phyloP scores from a whole-genome alignment of 1,284 basidiomycete genomes.

The Xanthoconium separans region DNA sequence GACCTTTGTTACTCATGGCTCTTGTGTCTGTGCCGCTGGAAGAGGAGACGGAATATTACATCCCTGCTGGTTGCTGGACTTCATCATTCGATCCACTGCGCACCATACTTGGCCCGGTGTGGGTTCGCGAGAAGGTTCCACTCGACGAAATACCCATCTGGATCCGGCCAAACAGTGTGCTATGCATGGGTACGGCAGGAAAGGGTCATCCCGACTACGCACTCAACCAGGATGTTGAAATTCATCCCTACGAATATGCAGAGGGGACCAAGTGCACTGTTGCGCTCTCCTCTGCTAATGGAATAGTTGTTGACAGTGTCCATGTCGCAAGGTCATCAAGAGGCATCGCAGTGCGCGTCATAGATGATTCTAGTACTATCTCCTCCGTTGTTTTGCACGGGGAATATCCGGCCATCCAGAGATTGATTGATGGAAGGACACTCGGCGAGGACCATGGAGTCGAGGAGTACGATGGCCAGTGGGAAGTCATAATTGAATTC shows the following conservation, averaged over 20 bases:
- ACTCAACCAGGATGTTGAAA: constrained; percentile 36
- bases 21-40: too few species aligned
- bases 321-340: constrained; percentile 10
- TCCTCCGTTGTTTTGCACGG: constrained; percentile 13
- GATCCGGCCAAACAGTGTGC: too few species aligned
- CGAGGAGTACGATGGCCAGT: constrained; percentile 2
- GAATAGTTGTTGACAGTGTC: background rate
- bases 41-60: too few species aligned
- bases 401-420: background rate
- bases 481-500: constrained; percentile 13
- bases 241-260: constrained; percentile 41
- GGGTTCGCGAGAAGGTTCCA: too few species aligned
- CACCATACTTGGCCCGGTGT: too few species aligned
- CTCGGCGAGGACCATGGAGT: constrained; percentile 2
- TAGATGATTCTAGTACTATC: constrained; percentile 3
- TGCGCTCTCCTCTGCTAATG: constrained; percentile 13
- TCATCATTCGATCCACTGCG: too few species aligned
- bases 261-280: constrained; percentile 14
- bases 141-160: too few species aligned
- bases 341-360: constrained; percentile 5
- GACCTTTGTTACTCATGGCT: too few species aligned
- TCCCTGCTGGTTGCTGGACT: too few species aligned
- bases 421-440: constrained; percentile 8
- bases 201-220: too few species aligned
- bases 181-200: too few species aligned